Percentiles rank a stretch among this genome's conserved stretches.
These are phyloP conservation scores for Claviceps sp. DNA, from an alignment of 2,329 filamentous ascomycete species.

Conservation along the genomic window DNA sequence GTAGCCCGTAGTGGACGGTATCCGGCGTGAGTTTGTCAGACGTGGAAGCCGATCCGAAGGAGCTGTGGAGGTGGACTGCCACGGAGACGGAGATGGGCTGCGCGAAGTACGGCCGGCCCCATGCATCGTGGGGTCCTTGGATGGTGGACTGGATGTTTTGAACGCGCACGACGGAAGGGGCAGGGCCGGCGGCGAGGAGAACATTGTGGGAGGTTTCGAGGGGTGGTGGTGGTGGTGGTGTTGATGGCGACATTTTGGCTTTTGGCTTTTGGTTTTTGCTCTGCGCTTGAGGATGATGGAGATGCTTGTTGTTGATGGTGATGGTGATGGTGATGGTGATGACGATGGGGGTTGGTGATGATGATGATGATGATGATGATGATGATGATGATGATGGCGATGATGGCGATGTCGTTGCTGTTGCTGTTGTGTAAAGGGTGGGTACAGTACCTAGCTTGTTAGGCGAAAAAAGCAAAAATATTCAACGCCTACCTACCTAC, in stretches of 20 bases:
- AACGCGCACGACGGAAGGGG: conserved; percentile 40
- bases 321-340: too few relatives aligned
- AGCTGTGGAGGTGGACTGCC: conserved; percentile 38
- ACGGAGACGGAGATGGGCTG: conserved; percentile 53
- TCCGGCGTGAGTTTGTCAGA: conserved; percentile 50
- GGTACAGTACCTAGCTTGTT: too few relatives aligned
- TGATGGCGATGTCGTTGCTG: too few relatives aligned
- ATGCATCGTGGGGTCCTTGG: conserved; percentile 50
- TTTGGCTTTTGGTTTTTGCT: too few relatives aligned
- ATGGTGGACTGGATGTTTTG: conserved; percentile 46
- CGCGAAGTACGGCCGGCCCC: conserved; percentile 43
- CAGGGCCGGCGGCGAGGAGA: conserved; percentile 10
- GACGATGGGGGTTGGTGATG: too few relatives aligned
- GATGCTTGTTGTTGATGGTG: too few relatives aligned
- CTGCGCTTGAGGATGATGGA: too few relatives aligned
- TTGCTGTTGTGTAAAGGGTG: too few relatives aligned
- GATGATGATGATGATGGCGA: too few relatives aligned
- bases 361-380: too few relatives aligned
- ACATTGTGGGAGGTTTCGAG: conserved; percentile 1
- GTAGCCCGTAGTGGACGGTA: conserved; percentile 61
- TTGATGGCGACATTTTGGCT: background rate
- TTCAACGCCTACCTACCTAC: too few relatives aligned
- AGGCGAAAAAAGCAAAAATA: too few relatives aligned
- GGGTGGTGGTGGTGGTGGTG: background rate
- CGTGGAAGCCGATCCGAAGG: conserved; percentile 44